Base-by-base conservation (phyloP, 768 basidiomycete species). In the Trametes coccinea region DNA sequence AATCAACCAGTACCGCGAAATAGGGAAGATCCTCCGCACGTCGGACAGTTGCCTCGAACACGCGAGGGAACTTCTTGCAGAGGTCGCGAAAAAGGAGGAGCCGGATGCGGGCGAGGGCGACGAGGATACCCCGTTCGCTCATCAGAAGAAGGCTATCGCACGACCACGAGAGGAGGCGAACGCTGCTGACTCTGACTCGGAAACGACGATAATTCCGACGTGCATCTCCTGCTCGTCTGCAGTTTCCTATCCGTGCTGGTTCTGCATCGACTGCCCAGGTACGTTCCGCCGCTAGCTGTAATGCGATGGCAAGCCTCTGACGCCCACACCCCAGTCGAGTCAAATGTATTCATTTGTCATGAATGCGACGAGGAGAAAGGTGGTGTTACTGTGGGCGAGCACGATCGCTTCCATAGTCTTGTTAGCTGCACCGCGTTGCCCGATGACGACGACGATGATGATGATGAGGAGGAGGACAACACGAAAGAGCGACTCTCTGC, bases 1-100 rank as follows among this genome's bases (percentile, higher is more conserved):
- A 4, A 49, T 66, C 45, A 62, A 64, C 49, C 47, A 63, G 30
- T 34, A 50, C 16, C 62, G 56, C 56, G 62, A 63, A 30, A 63
- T 63, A 30, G 56, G 62, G 14, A 52, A 53, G 50, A 31, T 63
- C 31, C 56, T 63, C 3, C 62, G 62, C 4, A 41, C 22, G 33
- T 31, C 60, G 37, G 48, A 50, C 6, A 33, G 30, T 14, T 49
- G 50, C 3, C 55, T 62, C 11, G 55, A 52, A 34, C 55, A 39
- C 13, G 54, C 60, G 17, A 31, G 55, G 31, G 40, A 6, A 33
- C 60, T 56, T 8, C 27, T 62, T 2, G n/a, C 22, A 2, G 41
- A 33, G 7, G 31, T 47, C 5, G 33, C 30, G 33, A 11, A 17
- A 4, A 2, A 30, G 9, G 37, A 39, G 2, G 16, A 40, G 2